Percentiles rank a stretch among this genome's conserved stretches.
These are phyloP conservation scores for Brassica rapa DNA, from an alignment of 345 rosid genomes.

Conservation along the genomic window DNA sequence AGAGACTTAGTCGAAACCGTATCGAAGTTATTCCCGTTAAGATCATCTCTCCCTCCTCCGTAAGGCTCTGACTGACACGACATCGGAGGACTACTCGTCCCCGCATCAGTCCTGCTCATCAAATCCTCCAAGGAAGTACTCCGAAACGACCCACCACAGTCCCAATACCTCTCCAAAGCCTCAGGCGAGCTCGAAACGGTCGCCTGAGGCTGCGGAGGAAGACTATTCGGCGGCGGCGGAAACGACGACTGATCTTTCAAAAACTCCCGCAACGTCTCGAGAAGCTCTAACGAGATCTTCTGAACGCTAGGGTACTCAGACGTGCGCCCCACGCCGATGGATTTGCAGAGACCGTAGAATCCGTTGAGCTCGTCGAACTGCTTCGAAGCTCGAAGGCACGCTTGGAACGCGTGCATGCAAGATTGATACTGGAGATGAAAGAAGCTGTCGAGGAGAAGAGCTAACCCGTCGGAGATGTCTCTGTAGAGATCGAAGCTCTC, in stretches of 20 bases:
- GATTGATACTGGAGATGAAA: conserved; percentile 67
- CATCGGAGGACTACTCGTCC: conserved; percentile 42
- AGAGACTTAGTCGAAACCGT: conserved; percentile 41
- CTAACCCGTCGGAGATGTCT: conserved; percentile 68
- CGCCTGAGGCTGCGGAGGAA: conserved; percentile 22
- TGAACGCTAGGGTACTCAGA: conserved; percentile 84
- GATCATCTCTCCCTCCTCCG: conserved; percentile 32
- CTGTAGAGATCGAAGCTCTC: conserved; percentile 84
- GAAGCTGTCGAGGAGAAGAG: conserved; percentile 64
- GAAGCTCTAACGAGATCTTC: conserved; percentile 67
- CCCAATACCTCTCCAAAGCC: conserved; percentile 42
- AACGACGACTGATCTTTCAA: conserved; percentile 73
- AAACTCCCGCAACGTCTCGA: conserved; percentile 77
- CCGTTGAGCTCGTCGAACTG: conserved; percentile 67
- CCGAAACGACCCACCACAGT: conserved; percentile 40
- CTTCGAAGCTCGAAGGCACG: conserved; percentile 59
- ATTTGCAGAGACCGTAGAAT: conserved; percentile 61
- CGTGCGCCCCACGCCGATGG: conserved; percentile 60
- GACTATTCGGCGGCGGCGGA: conserved; percentile 42
- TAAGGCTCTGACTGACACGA: conserved; percentile 42
- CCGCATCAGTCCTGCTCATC: conserved; percentile 43
- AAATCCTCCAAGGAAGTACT: conserved; percentile 63
- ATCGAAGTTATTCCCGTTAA: conserved; percentile 29
- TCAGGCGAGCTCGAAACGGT: conserved; percentile 35
- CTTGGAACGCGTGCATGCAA: conserved; percentile 63